Percentiles rank a stretch among this genome's conserved stretches.
Evolutionary conservation across 768 basidiomycete species (phyloP).

Genomic region (Lactifluus subvellereus): DNA sequence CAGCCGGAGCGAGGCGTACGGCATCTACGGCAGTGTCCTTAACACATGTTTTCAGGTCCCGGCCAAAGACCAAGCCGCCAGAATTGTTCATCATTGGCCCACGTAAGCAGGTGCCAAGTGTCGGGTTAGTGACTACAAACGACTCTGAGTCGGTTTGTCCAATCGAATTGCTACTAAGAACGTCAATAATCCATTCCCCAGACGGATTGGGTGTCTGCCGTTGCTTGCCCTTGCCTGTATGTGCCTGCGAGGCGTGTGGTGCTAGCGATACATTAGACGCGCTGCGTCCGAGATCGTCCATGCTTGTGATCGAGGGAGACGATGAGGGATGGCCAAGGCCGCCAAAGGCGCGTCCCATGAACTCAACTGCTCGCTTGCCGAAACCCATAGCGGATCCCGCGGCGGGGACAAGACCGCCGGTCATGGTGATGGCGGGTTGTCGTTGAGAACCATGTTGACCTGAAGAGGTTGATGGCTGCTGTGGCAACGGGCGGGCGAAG

Average conservation of each 20-base stretch:
- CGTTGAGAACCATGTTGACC: slow-evolving; percentile 36
- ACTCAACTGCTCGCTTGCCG: slow-evolving; percentile 67
- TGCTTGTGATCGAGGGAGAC: slow-evolving; percentile 31
- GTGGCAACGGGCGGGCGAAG: slow-evolving; percentile 31
- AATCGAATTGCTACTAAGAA: slow-evolving; percentile 40
- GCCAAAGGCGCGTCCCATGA: slow-evolving; percentile 39
- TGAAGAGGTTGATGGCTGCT: slow-evolving; percentile 27
- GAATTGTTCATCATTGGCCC: slow-evolving; percentile 41
- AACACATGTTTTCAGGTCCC: slow-evolving; percentile 50
- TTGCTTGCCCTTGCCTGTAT: slow-evolving; percentile 31
- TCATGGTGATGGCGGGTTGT: slow-evolving; percentile 70
- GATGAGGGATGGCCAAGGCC: slow-evolving; percentile 31
- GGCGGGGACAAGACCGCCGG: slow-evolving; percentile 59
- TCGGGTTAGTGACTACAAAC: slow-evolving; percentile 39
- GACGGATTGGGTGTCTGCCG: slow-evolving; percentile 60
- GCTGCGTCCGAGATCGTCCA: slow-evolving; percentile 17
- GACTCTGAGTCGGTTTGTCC: slow-evolving; percentile 43
- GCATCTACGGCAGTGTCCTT: slow-evolving; percentile 47
- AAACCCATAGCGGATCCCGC: slow-evolving; percentile 56
- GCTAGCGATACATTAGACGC: slow-evolving; percentile 22
- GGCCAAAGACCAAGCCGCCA: slow-evolving; percentile 61
- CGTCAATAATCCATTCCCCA: slow-evolving; percentile 36
- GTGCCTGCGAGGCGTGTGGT: slow-evolving; percentile 20
- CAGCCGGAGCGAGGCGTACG: slow-evolving; percentile 18
- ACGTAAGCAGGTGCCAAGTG: slow-evolving; percentile 52